These are phyloP conservation scores for Priceomyces castillae DNA, from an alignment of 805 yeast genomes.

Conservation along the genomic window DNA sequence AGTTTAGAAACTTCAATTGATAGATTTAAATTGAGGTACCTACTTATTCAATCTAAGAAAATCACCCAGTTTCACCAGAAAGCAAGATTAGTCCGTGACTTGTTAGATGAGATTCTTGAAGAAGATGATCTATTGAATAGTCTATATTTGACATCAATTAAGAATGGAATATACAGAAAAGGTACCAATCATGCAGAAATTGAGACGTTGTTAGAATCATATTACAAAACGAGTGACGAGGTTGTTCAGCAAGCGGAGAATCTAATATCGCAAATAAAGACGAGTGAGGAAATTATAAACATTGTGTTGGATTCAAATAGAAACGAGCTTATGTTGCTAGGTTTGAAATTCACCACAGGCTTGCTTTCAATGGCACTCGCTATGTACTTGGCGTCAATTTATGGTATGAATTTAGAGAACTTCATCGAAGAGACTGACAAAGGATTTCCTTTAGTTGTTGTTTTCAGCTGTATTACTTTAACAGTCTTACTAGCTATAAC, in stretches of 20 bases:
- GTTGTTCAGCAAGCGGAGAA: slow-evolving; percentile 87
- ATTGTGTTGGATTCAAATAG: slow-evolving; percentile 91
- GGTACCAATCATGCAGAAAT: slow-evolving; percentile 79
- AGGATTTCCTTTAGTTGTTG: slow-evolving; percentile 56
- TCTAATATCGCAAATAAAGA: slow-evolving; percentile 74
- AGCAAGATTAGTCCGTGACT: slow-evolving; percentile 75
- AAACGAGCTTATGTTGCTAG: slow-evolving; percentile 86
- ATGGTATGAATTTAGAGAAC: slow-evolving; percentile 95
- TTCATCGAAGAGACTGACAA: slow-evolving; percentile 78
- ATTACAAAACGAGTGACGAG: slow-evolving; percentile 88
- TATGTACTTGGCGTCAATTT: slow-evolving; percentile 76
- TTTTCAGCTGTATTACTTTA: slow-evolving; percentile 42
- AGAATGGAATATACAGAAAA: slow-evolving; percentile 41
- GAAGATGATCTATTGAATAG: slow-evolving; percentile 85
- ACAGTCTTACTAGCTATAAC: slow-evolving; percentile 51
- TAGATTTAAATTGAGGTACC: slow-evolving; percentile 68
- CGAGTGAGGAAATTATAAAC: slow-evolving; percentile 93
- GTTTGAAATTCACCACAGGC: slow-evolving; percentile 79
- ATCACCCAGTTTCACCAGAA: slow-evolving; percentile 82
- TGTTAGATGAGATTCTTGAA: slow-evolving; percentile 80
- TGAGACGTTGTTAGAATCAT: slow-evolving; percentile 86
- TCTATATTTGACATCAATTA: slow-evolving; percentile 68
- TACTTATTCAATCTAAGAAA: slow-evolving; percentile 82
- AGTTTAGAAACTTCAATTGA: slow-evolving; percentile 85
- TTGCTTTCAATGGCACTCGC: slow-evolving; percentile 79